phyloP scores from a whole-genome alignment of 2,329 filamentous ascomycete species.

The Aureobasidium sp. region DNA sequence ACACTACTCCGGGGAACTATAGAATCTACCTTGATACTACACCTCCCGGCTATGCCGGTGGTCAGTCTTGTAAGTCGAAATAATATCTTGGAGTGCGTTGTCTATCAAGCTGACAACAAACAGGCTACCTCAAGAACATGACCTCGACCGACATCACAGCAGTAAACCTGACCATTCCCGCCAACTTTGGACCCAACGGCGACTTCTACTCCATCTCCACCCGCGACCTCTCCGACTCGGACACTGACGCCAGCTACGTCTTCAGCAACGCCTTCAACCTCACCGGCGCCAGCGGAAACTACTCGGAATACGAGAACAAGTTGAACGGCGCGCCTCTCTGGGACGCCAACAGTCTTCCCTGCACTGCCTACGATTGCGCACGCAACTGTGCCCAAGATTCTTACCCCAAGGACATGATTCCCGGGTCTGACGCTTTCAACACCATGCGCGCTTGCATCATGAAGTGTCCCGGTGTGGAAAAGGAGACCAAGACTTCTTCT shows the following conservation, averaged over 20 bases:
- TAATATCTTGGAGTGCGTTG: not conserved
- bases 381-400: slow-evolving; percentile 24
- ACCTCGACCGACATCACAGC: slow-evolving; percentile 24
- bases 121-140: slow-evolving; percentile 30
- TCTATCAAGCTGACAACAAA: not conserved
- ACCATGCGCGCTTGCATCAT: slow-evolving; percentile 26
- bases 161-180: slow-evolving; percentile 28
- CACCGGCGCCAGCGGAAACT: slow-evolving; percentile 23
- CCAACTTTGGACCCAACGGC: slow-evolving; percentile 26
- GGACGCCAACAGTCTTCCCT: slow-evolving; percentile 25
- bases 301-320: slow-evolving; percentile 23
- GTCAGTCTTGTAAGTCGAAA: slow-evolving; percentile 25
- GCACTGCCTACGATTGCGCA: slow-evolving; percentile 24
- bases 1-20: slow-evolving; percentile 25
- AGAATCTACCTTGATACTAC: slow-evolving; percentile 30
- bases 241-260: slow-evolving; percentile 21
- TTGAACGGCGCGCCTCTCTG: slow-evolving; percentile 27
- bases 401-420: slow-evolving; percentile 25
- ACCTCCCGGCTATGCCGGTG: slow-evolving; percentile 26
- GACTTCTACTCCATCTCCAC: slow-evolving; percentile 28
- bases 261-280: slow-evolving; percentile 24
- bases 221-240: slow-evolving; percentile 17
- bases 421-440: slow-evolving; percentile 20
- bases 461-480: slow-evolving; percentile 24
- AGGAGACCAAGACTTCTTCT: slow-evolving; percentile 14